Evolutionary conservation across 352 stramenopile species (phyloP), one percentile per base, ranked within the genome.

Genomic region (Globisporangium echinulatum): DNA sequence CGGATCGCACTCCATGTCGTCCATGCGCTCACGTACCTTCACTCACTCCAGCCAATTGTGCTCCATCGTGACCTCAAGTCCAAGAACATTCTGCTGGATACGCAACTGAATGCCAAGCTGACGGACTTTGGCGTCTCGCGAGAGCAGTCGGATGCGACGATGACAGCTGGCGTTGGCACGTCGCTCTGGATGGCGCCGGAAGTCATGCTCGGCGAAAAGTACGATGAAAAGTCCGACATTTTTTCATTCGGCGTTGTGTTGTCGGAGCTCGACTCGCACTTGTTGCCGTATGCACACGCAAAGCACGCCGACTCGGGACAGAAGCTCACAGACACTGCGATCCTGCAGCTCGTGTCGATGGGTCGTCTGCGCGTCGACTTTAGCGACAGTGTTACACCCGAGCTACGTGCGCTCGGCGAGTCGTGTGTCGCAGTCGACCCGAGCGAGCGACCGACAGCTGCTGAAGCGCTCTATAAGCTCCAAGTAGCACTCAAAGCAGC

Each of bases 101-200:
- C 61, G 5, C 56, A 81, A 8, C 36, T 79, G 46, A 63, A 79
- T 50, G 73, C 75, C 0, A 86, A 86, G 47, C 66, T 88, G 36
- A 86, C 75, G 37, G 78, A 85, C 64, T 86, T 88, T 62, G 75
- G 73, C 2, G 67, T 79, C 13, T 85, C 74, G 0, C 58, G 72
- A 15, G 69, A 80, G 17, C 63, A 65, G 17, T 67, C 63, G 17
- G 73, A 82, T 37, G 63, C 62, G 10, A 55, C 69, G 7, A 79
- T 85, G 66, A 82, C 72, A 2, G 74, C 71, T 9, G 69, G 69
- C 51, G 71, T 85, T 7, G 75, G 72, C 33, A 82, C 70, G 10
- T 82, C 66, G 4, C 67, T 82, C 14, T 85, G 75, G 72, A 85
- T 82, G 69, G 75, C 75, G 19, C 75, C 75, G 1, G 70, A 85